These are phyloP conservation scores for Vanilla planifolia DNA, from an alignment of 106 monocot genomes.

Conservation along the genomic window DNA sequence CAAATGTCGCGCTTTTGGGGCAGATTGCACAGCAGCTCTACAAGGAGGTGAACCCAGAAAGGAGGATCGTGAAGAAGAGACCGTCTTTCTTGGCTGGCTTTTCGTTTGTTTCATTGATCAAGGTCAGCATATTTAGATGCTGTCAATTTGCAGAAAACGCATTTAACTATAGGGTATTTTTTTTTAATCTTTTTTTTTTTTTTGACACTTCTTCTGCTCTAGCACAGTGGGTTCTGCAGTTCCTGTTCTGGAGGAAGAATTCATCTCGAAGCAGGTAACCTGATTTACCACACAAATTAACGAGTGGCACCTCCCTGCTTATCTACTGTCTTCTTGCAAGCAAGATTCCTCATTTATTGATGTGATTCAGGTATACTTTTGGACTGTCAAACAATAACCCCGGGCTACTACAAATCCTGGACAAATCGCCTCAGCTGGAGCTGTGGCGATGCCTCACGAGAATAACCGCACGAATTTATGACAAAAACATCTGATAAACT, in stretches of 20 bases:
- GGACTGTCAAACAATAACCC: conserved; percentile 36
- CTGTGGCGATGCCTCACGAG: conserved; percentile 25
- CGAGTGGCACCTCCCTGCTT: no score
- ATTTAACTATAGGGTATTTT: no score
- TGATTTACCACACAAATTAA: background rate
- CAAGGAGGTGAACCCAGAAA: conserved; percentile 28
- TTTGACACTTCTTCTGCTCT: conserved; percentile 3
- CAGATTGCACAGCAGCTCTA: conserved; percentile 55
- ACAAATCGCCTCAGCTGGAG: conserved; percentile 26
- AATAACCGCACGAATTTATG: background rate
- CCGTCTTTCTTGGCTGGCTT: conserved; percentile 14
- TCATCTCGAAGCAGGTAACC: conserved; percentile 45
- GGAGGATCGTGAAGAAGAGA: conserved; percentile 16
- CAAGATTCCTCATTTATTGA: background rate
- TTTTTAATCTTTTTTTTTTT: conserved; percentile 1
- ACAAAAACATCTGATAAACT: no score
- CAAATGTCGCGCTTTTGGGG: conserved; percentile 39
- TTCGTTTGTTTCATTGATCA: conserved; percentile 31
- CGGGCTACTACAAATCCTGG: conserved; percentile 43
- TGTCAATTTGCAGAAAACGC: no score
- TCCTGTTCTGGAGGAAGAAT: conserved; percentile 56
- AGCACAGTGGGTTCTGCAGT: conserved; percentile 41
- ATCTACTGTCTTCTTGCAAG: background rate
- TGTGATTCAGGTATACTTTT: conserved; percentile 42
- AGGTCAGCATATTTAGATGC: conserved; percentile 24